A percentile compares a stretch with the other conserved stretches of the same genome.
These are phyloP conservation scores for Aspergillus panamensis DNA, from an alignment of 495 filamentous ascomycete genomes.

Conservation along the genomic window DNA sequence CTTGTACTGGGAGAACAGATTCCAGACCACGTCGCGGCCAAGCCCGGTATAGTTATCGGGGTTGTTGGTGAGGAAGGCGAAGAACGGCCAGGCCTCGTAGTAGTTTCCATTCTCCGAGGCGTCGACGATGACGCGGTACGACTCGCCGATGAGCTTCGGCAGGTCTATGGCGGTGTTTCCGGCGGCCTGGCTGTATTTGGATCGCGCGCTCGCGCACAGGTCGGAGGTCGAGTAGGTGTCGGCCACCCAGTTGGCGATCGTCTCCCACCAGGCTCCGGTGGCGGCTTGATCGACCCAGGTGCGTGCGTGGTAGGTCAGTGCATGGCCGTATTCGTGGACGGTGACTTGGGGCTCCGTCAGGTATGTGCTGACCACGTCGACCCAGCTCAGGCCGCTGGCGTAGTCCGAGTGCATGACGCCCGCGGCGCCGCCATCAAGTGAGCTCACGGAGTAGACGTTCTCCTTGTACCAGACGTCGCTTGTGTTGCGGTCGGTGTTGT, in stretches of 20 bases:
- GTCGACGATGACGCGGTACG: constrained; percentile 16
- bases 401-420: constrained; percentile 12
- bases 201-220: constrained; percentile 7
- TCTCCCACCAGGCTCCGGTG: constrained; percentile 18
- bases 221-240: constrained; percentile 12
- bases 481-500: constrained; percentile 1
- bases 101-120: constrained; percentile 10
- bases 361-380: constrained; percentile 6
- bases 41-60: constrained; percentile 15
- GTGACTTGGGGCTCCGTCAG: constrained; percentile 10
- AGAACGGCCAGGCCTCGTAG: constrained; percentile 18
- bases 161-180: constrained; percentile 10
- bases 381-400: constrained; percentile 10
- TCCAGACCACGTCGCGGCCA: constrained; percentile 1
- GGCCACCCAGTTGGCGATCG: constrained; percentile 14
- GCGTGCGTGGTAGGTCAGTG: constrained; percentile 15
- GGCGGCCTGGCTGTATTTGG: background rate
- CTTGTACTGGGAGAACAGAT: constrained; percentile 14
- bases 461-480: constrained; percentile 13
- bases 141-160: constrained; percentile 15
- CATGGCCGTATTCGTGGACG: constrained; percentile 19
- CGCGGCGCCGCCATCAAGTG: constrained; percentile 6
- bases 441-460: constrained; percentile 10
- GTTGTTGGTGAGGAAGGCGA: constrained; percentile 17
- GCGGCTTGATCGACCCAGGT: constrained; percentile 15